These are phyloP conservation scores for Ophiostoma triangulosporum DNA, from an alignment of 2,329 filamentous ascomycete species.

Conservation along the genomic window DNA sequence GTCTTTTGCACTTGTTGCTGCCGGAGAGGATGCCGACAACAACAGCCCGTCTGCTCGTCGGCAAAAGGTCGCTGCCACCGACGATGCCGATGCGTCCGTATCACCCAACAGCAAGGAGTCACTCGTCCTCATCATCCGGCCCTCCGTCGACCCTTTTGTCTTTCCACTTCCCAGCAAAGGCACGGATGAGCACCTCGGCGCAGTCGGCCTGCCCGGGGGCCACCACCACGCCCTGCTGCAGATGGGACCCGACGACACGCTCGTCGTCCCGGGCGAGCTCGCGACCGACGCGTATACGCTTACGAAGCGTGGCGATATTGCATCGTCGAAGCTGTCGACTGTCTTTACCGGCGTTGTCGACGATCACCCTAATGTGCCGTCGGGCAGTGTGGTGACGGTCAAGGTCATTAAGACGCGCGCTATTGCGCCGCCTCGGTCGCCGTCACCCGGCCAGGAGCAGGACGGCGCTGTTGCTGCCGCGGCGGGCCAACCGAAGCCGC, in stretches of 20 bases:
- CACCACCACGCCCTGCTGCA: slow-evolving; percentile 41
- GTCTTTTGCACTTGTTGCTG: slow-evolving; percentile 26
- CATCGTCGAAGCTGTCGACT: slow-evolving; percentile 38
- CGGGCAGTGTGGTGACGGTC: slow-evolving; percentile 42
- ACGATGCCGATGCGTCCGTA: slow-evolving; percentile 16
- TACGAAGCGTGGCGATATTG: slow-evolving; percentile 43
- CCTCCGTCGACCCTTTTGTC: slow-evolving; percentile 35
- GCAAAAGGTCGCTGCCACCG: slow-evolving; percentile 16
- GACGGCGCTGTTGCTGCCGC: slow-evolving; percentile 14
- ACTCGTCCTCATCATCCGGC: slow-evolving; percentile 41
- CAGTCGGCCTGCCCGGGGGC: slow-evolving; percentile 21
- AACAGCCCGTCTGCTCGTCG: slow-evolving; percentile 23
- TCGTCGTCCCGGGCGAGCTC: slow-evolving; percentile 34
- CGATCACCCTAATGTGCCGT: slow-evolving; percentile 33
- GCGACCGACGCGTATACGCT: slow-evolving; percentile 41
- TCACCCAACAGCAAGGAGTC: slow-evolving; percentile 26
- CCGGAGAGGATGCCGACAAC: slow-evolving; percentile 26
- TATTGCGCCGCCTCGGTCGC: slow-evolving; percentile 14
- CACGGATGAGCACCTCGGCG: slow-evolving; percentile 34
- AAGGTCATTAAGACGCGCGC: slow-evolving; percentile 45
- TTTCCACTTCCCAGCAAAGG: slow-evolving; percentile 36
- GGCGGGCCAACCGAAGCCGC: slow-evolving; percentile 29
- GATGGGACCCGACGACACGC: slow-evolving; percentile 34
- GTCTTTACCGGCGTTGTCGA: slow-evolving; percentile 34
- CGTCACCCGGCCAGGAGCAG: background rate